These are phyloP conservation scores for Taphrina sp. DNA, from an alignment of 1,139 yeast species.

Conservation along the genomic window DNA sequence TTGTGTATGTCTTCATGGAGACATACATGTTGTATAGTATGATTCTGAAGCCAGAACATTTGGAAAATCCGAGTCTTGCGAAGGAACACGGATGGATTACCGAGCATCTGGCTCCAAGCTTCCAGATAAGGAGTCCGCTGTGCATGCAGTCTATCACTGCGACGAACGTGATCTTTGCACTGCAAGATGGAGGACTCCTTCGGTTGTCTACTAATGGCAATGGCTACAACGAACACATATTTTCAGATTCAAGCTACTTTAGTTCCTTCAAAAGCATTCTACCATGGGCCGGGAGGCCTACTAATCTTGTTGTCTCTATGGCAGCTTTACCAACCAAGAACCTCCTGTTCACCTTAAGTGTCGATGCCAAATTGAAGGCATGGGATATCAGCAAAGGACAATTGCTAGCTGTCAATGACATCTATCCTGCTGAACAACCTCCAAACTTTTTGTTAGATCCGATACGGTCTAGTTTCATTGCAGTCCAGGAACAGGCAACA, in stretches of 20 bases:
- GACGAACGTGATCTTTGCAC: slow-evolving; percentile 26
- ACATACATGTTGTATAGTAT: slow-evolving; percentile 26
- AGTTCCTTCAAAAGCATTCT: slow-evolving; percentile 32
- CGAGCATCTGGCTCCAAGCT: slow-evolving; percentile 27
- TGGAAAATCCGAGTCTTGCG: slow-evolving; percentile 6
- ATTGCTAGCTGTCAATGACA: slow-evolving; percentile 24
- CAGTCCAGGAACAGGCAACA: slow-evolving; percentile 10
- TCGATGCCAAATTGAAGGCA: slow-evolving; percentile 31
- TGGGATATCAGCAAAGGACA: slow-evolving; percentile 29
- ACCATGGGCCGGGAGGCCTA: slow-evolving; percentile 32
- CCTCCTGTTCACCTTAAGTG: slow-evolving; percentile 30
- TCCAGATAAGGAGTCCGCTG: slow-evolving; percentile 29
- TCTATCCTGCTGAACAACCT: slow-evolving; percentile 8
- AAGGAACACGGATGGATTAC: slow-evolving; percentile 28
- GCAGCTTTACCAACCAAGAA: slow-evolving; percentile 8
- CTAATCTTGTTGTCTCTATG: slow-evolving; percentile 32
- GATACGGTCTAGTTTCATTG: slow-evolving; percentile 1
- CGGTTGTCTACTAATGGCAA: slow-evolving; percentile 27
- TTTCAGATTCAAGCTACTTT: slow-evolving; percentile 31
- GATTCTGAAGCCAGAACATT: slow-evolving; percentile 28
- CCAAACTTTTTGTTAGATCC: slow-evolving; percentile 17
- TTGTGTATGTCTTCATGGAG: slow-evolving; percentile 32
- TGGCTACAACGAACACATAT: slow-evolving; percentile 32
- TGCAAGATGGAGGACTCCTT: slow-evolving; percentile 33
- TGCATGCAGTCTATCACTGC: slow-evolving; percentile 31